Conservation (phyloP, 176 grass and related monocot genomes). For the Oryza brachyantha region DNA sequence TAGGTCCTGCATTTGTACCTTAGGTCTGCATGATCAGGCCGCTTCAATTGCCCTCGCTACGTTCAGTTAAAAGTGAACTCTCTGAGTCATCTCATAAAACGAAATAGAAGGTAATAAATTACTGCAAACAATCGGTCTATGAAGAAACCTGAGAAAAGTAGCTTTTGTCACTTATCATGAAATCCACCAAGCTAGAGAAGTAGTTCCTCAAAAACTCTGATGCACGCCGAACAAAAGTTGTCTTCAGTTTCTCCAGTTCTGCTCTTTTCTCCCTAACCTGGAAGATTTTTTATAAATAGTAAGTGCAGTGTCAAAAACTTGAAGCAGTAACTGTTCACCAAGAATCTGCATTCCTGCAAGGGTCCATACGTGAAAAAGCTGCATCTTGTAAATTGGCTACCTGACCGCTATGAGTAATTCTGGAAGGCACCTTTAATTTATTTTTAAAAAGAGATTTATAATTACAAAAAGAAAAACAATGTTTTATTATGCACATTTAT, state of each 20-base stretch:
- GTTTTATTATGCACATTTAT: conserved; percentile 1
- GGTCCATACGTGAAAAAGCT: not conserved
- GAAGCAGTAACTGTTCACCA: not conserved
- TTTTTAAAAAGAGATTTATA: not conserved
- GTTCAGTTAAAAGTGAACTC: conserved; percentile 48
- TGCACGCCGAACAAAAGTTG: conserved; percentile 79
- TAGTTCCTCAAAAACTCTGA: conserved; percentile 91
- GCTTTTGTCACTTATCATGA: conserved; percentile 97
- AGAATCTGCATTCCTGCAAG: not conserved
- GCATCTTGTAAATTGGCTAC: not conserved
- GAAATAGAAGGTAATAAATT: conserved; percentile 21
- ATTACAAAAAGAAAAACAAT: not conserved
- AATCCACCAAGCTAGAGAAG: conserved; percentile 96
- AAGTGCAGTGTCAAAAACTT: conserved; percentile 13
- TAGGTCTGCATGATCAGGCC: conserved; percentile 97
- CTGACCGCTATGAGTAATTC: not conserved
- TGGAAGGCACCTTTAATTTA: not conserved
- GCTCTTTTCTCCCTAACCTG: conserved; percentile 79
- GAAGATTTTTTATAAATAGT: conserved; percentile 4
- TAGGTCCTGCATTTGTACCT: conserved; percentile 99
- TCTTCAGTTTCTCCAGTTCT: conserved; percentile 86
- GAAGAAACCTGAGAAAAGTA: conserved; percentile 94
- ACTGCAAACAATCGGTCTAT: not conserved
- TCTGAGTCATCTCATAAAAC: conserved; percentile 30
- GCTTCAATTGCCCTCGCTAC: conserved; percentile 87